Percentiles rank a stretch among this genome's conserved stretches.
These are phyloP conservation scores for Vickermania ingenoplastis DNA, from an alignment of 208 protist species.

Conservation along the genomic window DNA sequence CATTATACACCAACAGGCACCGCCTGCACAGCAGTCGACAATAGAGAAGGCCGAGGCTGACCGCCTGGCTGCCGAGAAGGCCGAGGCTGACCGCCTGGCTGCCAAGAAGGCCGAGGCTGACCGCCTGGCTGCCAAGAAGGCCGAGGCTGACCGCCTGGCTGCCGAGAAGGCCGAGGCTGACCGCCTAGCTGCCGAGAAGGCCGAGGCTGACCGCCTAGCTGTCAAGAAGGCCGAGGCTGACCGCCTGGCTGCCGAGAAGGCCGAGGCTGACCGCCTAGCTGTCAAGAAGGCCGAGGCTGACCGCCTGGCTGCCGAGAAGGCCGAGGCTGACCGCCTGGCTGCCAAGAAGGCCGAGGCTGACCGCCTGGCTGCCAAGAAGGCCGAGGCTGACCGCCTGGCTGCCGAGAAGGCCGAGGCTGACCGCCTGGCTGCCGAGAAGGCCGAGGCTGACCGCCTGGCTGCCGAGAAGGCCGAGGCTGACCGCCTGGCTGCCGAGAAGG, in stretches of 20 bases:
- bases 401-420: not conserved
- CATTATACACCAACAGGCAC: too few relatives aligned
- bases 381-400: not conserved
- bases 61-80: not conserved
- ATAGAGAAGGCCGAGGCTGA: not conserved
- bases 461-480: not conserved
- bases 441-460: not conserved
- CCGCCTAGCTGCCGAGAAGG: not conserved
- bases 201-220: not conserved
- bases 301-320: not conserved
- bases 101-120: not conserved
- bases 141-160: not conserved
- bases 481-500: not conserved
- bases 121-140: not conserved
- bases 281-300: not conserved
- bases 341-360: not conserved
- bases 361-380: not conserved
- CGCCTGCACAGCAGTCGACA: too few relatives aligned
- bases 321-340: not conserved
- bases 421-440: not conserved
- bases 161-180: not conserved
- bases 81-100: not conserved
- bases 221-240: not conserved
- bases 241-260: not conserved
- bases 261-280: not conserved